Evolutionary conservation across 1,284 basidiomycete species (phyloP).

Genomic region (Trichosporon sp.): DNA sequence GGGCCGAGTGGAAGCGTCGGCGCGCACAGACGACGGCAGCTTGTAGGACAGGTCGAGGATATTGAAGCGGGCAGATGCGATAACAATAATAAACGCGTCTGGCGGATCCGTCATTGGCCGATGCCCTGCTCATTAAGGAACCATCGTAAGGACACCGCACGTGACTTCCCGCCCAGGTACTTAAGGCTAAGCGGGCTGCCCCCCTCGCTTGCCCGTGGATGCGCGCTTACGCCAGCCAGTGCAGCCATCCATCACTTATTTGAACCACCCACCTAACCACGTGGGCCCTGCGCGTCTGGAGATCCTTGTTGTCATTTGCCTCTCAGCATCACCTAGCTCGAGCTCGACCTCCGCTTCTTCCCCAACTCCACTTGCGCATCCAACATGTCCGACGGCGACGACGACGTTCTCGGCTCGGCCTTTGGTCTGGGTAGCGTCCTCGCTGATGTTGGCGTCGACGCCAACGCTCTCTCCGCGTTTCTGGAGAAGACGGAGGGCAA

Average conservation of each 20-base stretch:
- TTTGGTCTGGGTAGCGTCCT: conserved; percentile 36
- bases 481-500: conserved; percentile 22
- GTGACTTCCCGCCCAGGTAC: neutral
- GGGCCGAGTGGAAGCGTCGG: neutral
- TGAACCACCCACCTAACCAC: neutral
- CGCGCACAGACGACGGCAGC: neutral
- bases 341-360: neutral
- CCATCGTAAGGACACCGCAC: neutral
- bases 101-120: neutral
- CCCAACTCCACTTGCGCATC: neutral
- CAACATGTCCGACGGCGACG: conserved; percentile 22
- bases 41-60: neutral
- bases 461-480: conserved; percentile 26
- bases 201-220: neutral
- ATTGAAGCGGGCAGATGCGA: neutral
- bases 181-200: neutral
- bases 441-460: conserved; percentile 33
- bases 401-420: conserved; percentile 32
- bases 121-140: neutral
- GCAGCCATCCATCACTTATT: neutral
- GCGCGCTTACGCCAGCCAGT: neutral
- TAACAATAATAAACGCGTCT: neutral
- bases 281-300: neutral
- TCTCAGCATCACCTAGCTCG: neutral
- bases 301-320: neutral